Conservation (phyloP, 441 rosid genomes). For the Breynia disticha region DNA sequence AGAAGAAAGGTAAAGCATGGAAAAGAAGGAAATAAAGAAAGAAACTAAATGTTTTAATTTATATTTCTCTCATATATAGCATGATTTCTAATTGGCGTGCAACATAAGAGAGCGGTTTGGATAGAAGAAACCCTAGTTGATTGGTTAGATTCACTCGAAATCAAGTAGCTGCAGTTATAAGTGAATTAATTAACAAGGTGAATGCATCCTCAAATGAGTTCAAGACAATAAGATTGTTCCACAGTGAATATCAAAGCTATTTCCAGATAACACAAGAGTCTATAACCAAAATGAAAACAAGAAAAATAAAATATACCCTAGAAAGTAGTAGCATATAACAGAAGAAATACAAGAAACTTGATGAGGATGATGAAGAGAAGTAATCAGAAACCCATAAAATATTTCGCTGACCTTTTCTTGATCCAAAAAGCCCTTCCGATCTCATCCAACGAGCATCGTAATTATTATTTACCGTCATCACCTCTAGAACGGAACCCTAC, state of each 20-base stretch:
- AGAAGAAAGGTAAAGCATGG: too few relatives aligned
- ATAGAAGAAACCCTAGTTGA: too few relatives aligned
- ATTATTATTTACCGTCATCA: constrained; percentile 9
- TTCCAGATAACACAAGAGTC: constrained; percentile 14
- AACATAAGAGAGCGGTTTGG: too few relatives aligned
- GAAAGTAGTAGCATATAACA: constrained; percentile 15
- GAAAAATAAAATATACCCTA: constrained; percentile 9
- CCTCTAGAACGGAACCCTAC: constrained; percentile 49
- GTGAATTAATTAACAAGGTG: constrained; percentile 1
- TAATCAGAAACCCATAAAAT: constrained; percentile 14
- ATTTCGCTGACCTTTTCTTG: constrained; percentile 30
- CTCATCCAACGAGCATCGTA: too few relatives aligned
- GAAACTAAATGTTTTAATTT: too few relatives aligned
- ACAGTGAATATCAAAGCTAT: constrained; percentile 22
- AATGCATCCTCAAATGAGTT: constrained; percentile 14
- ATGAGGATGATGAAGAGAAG: constrained; percentile 1
- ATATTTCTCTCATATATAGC: too few relatives aligned
- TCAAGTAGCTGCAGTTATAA: constrained; percentile 4
- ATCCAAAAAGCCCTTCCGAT: too few relatives aligned
- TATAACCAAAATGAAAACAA: constrained; percentile 4
- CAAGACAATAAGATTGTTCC: constrained; percentile 12
- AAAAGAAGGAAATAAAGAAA: too few relatives aligned
- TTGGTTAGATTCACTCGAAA: too few relatives aligned
- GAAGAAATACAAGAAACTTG: constrained; percentile 10
- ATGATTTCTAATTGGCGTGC: too few relatives aligned